Base-by-base conservation (phyloP, 1,284 basidiomycete genomes). In the Rhodotorula sp. region DNA sequence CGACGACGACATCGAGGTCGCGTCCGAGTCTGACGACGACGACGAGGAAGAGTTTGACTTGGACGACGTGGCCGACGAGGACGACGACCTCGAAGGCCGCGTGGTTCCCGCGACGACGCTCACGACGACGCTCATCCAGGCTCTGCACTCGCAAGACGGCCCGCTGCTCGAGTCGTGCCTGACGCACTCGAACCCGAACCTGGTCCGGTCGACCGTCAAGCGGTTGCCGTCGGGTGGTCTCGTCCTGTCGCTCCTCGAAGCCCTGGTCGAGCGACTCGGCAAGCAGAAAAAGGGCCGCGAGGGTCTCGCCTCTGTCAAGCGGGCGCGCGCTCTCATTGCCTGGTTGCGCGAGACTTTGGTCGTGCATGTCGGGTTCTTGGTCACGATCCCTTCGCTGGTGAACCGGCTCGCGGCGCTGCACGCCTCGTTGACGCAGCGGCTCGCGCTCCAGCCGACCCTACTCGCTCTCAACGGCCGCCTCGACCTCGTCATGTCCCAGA, bases 51-150 rank as follows among this genome's bases (percentile, higher is more conserved):
- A 58, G 20, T 62, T 52, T 23, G 65, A 64, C 46, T 58, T 56
- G 20, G 70, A 66, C 21, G 63, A 63, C 6, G 62, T 56, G 20
- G 70, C 65, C 21, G 63, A 63, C 6, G 62, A 49, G 8, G 68
- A 64, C 5, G 67, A 79, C 3, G 69, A 69, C 0, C 78, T 75
- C 5, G 67, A 73, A 5, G 60, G 70, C 5, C 61, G 75, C 5
- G 83, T 87, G 29, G 87, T 91, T 54, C 92, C 92, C 58, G 89
- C 92, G 1, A 89, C 90, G 71, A 97, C 96, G 1, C 87, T 99
- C 66, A 93, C 96, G 34, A 90, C 94, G 65, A 95, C 96, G 21
- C 86, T 99, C 62, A 92, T 96, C 63, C 97, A 99, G 83, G 96
- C 97, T 0, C 84, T 99, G 60, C 96, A 99, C 81, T 97, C 96